Percentiles rank a stretch among this genome's conserved stretches.
phyloP scores from a whole-genome alignment of 2,329 filamentous ascomycete genomes.

The Apiospora sp. region DNA sequence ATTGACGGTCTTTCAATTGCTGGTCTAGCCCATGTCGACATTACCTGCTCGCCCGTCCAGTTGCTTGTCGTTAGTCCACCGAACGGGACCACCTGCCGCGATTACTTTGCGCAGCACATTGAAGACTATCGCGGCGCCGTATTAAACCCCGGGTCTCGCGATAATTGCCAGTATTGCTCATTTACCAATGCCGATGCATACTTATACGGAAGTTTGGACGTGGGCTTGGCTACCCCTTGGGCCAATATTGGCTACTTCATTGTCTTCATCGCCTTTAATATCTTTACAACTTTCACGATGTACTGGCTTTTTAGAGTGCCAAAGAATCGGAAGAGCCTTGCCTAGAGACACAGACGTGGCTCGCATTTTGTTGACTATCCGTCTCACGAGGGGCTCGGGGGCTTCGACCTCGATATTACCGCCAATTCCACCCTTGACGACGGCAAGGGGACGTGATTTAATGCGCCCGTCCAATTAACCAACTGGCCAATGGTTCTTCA shows the following conservation, averaged over 20 bases:
- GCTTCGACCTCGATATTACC: no score
- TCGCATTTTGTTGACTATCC: no score
- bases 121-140: slow-evolving; percentile 57
- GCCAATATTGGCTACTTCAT: neutral
- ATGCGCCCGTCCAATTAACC: no score
- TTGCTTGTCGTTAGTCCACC: slow-evolving; percentile 64
- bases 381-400: no score
- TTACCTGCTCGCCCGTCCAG: slow-evolving; percentile 54
- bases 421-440: no score
- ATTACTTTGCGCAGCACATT: slow-evolving; percentile 75
- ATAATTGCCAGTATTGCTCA: slow-evolving; percentile 27
- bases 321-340: neutral
- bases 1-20: slow-evolving; percentile 73
- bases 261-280: slow-evolving; percentile 22
- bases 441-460: no score
- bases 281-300: slow-evolving; percentile 57
- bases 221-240: slow-evolving; percentile 53
- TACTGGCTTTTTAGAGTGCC: slow-evolving; percentile 58
- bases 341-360: no score
- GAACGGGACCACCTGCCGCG: slow-evolving; percentile 57
- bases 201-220: slow-evolving; percentile 44
- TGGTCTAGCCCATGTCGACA: slow-evolving; percentile 59
- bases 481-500: no score
- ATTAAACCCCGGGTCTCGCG: slow-evolving; percentile 45
- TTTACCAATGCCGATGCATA: slow-evolving; percentile 42